Percentiles rank a stretch among this genome's conserved stretches.
These are phyloP conservation scores for Candida arabinofermentans DNA, from an alignment of 805 yeast genomes.

Conservation along the genomic window DNA sequence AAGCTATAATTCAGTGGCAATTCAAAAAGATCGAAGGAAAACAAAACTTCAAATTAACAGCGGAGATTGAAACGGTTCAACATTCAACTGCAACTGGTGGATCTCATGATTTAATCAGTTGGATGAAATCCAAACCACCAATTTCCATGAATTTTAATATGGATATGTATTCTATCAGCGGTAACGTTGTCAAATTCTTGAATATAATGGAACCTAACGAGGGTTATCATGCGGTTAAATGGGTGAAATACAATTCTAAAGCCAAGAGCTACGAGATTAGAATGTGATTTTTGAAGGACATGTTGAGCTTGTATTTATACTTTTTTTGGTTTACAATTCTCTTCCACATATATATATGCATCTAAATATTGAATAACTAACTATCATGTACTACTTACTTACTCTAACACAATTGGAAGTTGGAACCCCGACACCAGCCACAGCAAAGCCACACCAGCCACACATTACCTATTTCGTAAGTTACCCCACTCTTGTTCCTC, in stretches of 20 bases:
- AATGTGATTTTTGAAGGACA: not conserved
- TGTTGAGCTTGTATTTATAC: too few species aligned
- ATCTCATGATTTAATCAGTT: slow-evolving; percentile 27
- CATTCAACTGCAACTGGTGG: slow-evolving; percentile 20
- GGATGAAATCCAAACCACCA: slow-evolving; percentile 76
- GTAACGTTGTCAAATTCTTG: slow-evolving; percentile 68
- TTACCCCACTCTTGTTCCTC: too few species aligned
- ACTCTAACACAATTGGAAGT: too few species aligned
- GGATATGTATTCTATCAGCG: slow-evolving; percentile 73
- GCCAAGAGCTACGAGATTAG: slow-evolving; percentile 83
- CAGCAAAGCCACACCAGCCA: too few species aligned
- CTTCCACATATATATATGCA: too few species aligned
- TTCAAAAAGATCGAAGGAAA: slow-evolving; percentile 65
- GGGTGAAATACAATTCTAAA: slow-evolving; percentile 77
- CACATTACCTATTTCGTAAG: too few species aligned
- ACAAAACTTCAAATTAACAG: slow-evolving; percentile 45
- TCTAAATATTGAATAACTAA: too few species aligned
- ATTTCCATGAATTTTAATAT: slow-evolving; percentile 64
- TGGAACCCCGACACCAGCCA: too few species aligned
- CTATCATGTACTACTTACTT: too few species aligned
- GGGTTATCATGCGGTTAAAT: slow-evolving; percentile 71
- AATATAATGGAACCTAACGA: slow-evolving; percentile 51
- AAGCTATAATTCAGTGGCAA: slow-evolving; percentile 64
- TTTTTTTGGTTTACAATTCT: too few species aligned
- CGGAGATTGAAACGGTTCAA: slow-evolving; percentile 44